phyloP scores from a whole-genome alignment of 306 rosid species.

The Erythrophleum fordii region DNA sequence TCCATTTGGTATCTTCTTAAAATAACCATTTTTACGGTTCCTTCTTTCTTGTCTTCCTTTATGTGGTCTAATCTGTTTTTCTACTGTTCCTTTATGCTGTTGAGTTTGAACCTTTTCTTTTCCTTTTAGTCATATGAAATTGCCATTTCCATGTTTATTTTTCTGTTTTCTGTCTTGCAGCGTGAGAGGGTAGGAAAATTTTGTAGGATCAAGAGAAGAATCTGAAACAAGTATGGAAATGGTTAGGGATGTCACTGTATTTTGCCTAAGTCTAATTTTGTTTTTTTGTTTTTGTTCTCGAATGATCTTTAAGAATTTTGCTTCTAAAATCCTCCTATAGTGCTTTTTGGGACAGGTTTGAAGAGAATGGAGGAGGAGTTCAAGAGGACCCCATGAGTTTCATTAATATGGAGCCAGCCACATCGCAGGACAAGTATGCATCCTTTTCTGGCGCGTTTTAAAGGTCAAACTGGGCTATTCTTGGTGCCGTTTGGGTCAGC shows the following conservation, averaged over 20 bases:
- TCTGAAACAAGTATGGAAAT: constrained; percentile 78
- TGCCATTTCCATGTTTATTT: constrained; percentile 72
- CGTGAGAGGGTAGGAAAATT: constrained; percentile 20
- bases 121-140: not conserved
- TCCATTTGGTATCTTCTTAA: too few relatives aligned
- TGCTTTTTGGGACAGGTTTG: constrained; percentile 11
- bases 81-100: too few relatives aligned
- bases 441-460: constrained; percentile 19
- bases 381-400: constrained; percentile 74
- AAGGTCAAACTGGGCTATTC: constrained; percentile 39
- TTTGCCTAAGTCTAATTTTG: too few relatives aligned
- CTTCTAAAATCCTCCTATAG: too few relatives aligned
- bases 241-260: not conserved
- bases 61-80: too few relatives aligned
- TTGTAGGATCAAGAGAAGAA: constrained; percentile 41
- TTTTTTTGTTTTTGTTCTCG: too few relatives aligned
- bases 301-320: too few relatives aligned
- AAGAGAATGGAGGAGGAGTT: constrained; percentile 43
- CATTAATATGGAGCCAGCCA: constrained; percentile 54
- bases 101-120: not conserved
- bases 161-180: constrained; percentile 29
- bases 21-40: constrained; percentile 1
- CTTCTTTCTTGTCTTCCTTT: constrained; percentile 20
- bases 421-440: constrained; percentile 19
- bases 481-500: constrained; percentile 30